Percentiles rank a stretch among this genome's conserved stretches.
Conservation (phyloP, 495 filamentous ascomycete species). For the Neurospora sp. region DNA sequence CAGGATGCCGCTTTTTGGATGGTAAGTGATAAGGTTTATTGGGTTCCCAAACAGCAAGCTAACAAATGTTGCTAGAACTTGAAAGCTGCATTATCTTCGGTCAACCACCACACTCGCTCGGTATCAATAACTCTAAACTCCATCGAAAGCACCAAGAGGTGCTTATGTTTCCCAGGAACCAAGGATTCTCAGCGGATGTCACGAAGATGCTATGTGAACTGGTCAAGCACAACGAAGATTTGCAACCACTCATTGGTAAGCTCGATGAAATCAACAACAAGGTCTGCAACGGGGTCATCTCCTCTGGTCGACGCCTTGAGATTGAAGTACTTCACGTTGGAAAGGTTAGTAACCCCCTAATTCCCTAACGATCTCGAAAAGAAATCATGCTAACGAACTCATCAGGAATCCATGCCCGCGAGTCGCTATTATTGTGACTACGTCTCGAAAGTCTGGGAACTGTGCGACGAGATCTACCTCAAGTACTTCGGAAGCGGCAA, state of each 20-base stretch:
- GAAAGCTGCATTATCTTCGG: slow-evolving; percentile 29
- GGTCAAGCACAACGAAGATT: slow-evolving; percentile 11
- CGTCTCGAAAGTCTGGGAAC: slow-evolving; percentile 18
- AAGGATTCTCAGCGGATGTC: slow-evolving; percentile 18
- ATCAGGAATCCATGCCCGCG: slow-evolving; percentile 22
- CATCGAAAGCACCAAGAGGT: slow-evolving; percentile 24
- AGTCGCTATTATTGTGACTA: slow-evolving; percentile 24
- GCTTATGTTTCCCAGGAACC: slow-evolving; percentile 9
- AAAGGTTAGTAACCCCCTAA: slow-evolving; percentile 21
- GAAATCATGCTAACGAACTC: slow-evolving; percentile 8
- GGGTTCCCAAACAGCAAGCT: neutral
- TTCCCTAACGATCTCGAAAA: no score
- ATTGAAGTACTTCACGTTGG: slow-evolving; percentile 36
- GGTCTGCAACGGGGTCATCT: slow-evolving; percentile 21
- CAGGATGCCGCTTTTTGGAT: slow-evolving; percentile 39
- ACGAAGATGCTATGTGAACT: slow-evolving; percentile 23
- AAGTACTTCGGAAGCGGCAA: slow-evolving; percentile 9
- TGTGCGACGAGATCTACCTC: slow-evolving; percentile 31
- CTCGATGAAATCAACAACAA: slow-evolving; percentile 19
- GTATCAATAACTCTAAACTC: slow-evolving; percentile 24
- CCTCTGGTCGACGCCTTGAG: slow-evolving; percentile 30
- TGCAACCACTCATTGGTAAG: slow-evolving; percentile 10
- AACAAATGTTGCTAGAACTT: slow-evolving; percentile 22
- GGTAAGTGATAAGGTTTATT: slow-evolving; percentile 17
- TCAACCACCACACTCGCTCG: slow-evolving; percentile 12